Evolutionary conservation across 2,329 filamentous ascomycete genomes (phyloP).

Genomic region (Fusarium denticulatum): DNA sequence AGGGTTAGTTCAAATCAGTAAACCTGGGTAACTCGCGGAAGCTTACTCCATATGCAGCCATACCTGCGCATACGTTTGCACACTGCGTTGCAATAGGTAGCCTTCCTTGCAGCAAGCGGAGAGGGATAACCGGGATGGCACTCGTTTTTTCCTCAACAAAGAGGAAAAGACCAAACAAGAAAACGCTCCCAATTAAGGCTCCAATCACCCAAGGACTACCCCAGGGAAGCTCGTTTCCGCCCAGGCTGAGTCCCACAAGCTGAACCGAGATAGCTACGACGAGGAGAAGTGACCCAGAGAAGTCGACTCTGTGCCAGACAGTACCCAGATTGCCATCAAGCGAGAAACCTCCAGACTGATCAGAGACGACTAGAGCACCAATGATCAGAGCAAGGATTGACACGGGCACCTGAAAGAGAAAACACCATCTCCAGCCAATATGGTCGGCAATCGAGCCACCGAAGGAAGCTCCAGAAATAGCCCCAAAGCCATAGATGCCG

Average conservation of each 20-base stretch:
- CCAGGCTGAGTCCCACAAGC: slow-evolving; percentile 64
- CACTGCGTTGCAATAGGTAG: slow-evolving; percentile 65
- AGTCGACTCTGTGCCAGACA: slow-evolving; percentile 66
- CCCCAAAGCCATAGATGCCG: slow-evolving; percentile 68
- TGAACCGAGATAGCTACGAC: slow-evolving; percentile 68
- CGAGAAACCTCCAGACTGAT: slow-evolving; percentile 50
- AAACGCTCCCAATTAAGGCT: slow-evolving; percentile 55
- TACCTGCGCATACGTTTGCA: slow-evolving; percentile 68
- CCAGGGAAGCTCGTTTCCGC: slow-evolving; percentile 66
- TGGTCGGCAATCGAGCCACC: slow-evolving; percentile 72
- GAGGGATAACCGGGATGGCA: slow-evolving; percentile 64
- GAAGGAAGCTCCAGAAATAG: slow-evolving; percentile 70
- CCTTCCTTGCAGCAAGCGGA: slow-evolving; percentile 65
- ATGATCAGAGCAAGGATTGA: slow-evolving; percentile 64
- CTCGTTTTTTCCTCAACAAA: slow-evolving; percentile 59
- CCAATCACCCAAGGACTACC: slow-evolving; percentile 57
- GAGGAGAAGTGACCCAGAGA: slow-evolving; percentile 65
- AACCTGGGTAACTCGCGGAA: neutral
- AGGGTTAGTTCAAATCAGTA: slow-evolving; percentile 3
- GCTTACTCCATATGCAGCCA: slow-evolving; percentile 70
- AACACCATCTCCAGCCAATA: slow-evolving; percentile 76
- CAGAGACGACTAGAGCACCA: slow-evolving; percentile 62
- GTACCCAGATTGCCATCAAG: slow-evolving; percentile 47
- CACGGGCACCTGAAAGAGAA: slow-evolving; percentile 69
- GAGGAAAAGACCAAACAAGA: slow-evolving; percentile 57